Base-by-base conservation (phyloP, 164 flowering plant genomes). In the Aristolochia fimbriata region DNA sequence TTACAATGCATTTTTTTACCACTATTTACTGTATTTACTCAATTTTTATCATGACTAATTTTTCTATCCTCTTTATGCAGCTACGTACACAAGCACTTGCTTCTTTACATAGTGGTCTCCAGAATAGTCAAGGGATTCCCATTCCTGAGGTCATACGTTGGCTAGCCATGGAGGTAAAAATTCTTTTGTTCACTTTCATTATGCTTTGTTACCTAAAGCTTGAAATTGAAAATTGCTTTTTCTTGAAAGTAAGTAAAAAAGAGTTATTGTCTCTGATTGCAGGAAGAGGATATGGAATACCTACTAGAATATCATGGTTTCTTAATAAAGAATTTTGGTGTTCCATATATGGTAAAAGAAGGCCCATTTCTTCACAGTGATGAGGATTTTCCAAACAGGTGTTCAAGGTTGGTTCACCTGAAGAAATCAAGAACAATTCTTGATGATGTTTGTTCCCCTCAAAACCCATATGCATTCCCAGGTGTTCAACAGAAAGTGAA, bases 41-140 rank as follows among this genome's bases (percentile, higher is more conserved):
- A 6, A 37, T 7, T 37, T 37, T 37, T 5, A 3, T 37, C 1
- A 10, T 37, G 43, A 37, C 8, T 37, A 37, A 37, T 37, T 37
- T 5, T 10, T 37, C 9, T 51, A 55, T 70, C 41, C 65, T 73
- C 68, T 80, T 41, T 64, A 27, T 27, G n/a, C 88, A 93, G 99
- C 73, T 94, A 71, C 79, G 96, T 51, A 84, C 89, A 60, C 93
- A 91, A 70, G 99, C 96, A n/a, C 90, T 94, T 68, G 97, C 97
- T 74, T 81, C 90, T 66, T 71, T 94, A 59, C 96, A 94, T 65
- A 57, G 79, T 70, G 95, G 96, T 70, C 82, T 94, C 21, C 97
- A 78, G 65, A 83, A 64, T 66, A 85, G 81, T 70, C 95, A 90
- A 73, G 99, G 99, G 65, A 71, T 94, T 50, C 99, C 99, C 55